Base-by-base conservation (phyloP, 148 eudicot species). In the Fallopia convolvulus region DNA sequence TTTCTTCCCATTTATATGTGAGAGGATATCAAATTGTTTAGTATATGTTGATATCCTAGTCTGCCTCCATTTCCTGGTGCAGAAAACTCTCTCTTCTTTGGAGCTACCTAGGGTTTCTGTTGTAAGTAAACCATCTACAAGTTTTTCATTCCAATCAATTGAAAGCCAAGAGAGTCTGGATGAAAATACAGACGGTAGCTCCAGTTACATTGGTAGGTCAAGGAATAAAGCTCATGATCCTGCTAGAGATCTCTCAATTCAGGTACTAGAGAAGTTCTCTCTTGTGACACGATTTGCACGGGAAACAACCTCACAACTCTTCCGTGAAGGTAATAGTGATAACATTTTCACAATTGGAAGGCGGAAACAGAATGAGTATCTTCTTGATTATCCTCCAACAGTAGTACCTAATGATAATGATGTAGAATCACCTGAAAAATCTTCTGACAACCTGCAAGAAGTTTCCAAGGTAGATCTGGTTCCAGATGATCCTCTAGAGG, bases 251-350 rank as follows among this genome's bases (percentile, higher is more conserved):
- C 74, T 95, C 76, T 91, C 99, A 26, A 91, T 95, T 74, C 97
- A 92, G 76, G 94, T 95, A 30, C 83, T 95, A 80, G 99, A 95
- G 84, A 95, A 92, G 80, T 95, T 95, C 82, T 95, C 99, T 81
- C 97, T 90, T 78, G 97, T 95, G 72, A 95, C 99, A 74, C 87
- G 88, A 86, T 89, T 95, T 89, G 99, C 99, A 73, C 94, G 99
- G 84, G 99, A 95, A 84, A 93, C 99, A 79, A 90, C 97, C 79
- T 89, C 98, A 13, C 97, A 91, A 79, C 85, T 95, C 78, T 89
- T 95, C 74, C 88, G 94, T 80, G 97, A 87, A 39, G 72, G 46
- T 68, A 68, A 68, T 39, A 68, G n/a, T 39, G 70, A 61, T 73
- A 82, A 86, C 47, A 78, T 79, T 74, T 77, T 84, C 78, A 52